These are phyloP conservation scores for Aspergillus texensis DNA, from an alignment of 2,329 filamentous ascomycete species.

Conservation along the genomic window DNA sequence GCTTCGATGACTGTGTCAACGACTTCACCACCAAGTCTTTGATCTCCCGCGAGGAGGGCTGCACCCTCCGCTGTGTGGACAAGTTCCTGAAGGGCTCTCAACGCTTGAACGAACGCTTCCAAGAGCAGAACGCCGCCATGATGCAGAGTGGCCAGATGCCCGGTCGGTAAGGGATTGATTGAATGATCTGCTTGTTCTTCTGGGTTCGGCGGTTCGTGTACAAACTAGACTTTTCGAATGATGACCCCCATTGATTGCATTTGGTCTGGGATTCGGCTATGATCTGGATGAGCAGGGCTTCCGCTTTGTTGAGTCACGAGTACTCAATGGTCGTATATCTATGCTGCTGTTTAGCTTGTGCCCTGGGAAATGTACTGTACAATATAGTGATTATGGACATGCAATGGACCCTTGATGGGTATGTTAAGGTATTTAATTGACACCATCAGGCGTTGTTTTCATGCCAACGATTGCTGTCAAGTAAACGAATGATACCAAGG, in stretches of 20 bases:
- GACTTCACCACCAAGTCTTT: slow-evolving; percentile 98
- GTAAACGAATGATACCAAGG: neutral
- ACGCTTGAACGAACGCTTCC: slow-evolving; percentile 88
- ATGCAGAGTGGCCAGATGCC: slow-evolving; percentile 60
- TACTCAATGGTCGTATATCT: neutral
- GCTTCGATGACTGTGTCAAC: slow-evolving; percentile 96
- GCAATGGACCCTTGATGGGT: slow-evolving; percentile 4
- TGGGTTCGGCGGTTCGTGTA: slow-evolving; percentile 18
- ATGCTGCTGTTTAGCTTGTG: neutral
- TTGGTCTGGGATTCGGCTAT: neutral
- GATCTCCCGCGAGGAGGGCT: slow-evolving; percentile 82
- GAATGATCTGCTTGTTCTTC: slow-evolving; percentile 11
- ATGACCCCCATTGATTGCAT: slow-evolving; percentile 17
- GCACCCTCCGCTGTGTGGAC: slow-evolving; percentile 91
- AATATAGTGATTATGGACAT: slow-evolving; percentile 1
- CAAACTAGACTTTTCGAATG: slow-evolving; percentile 24
- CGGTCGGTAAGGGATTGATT: slow-evolving; percentile 34
- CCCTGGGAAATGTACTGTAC: neutral
- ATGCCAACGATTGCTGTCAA: neutral
- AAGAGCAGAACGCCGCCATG: slow-evolving; percentile 71
- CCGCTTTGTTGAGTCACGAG: neutral
- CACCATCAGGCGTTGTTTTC: neutral
- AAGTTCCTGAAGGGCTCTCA: slow-evolving; percentile 94
- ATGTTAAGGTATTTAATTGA: neutral
- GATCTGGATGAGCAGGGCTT: neutral